Evolutionary conservation across 371 early-diverging fungal genomes (phyloP).

Genomic region (Circinella minor): DNA sequence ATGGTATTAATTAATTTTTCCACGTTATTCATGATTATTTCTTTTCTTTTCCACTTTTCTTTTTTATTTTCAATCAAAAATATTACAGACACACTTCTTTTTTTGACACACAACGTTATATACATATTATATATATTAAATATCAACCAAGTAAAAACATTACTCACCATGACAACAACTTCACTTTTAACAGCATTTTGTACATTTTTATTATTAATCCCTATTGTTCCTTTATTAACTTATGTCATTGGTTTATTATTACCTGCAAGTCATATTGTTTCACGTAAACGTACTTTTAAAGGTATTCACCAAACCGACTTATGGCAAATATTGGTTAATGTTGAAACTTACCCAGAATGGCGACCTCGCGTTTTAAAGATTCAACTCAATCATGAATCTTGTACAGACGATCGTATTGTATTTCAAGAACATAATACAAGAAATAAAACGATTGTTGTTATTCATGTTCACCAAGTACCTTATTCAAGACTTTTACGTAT

Average conservation of each 20-base stretch:
- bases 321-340: constrained; percentile 43
- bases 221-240: constrained; percentile 20
- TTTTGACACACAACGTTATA: neutral
- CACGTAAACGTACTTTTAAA: constrained; percentile 20
- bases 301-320: constrained; percentile 32
- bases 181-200: neutral
- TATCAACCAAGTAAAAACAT: too few species aligned
- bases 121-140: neutral
- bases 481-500: constrained; percentile 36
- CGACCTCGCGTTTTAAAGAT: constrained; percentile 27
- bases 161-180: neutral
- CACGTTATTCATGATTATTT: too few species aligned
- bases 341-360: constrained; percentile 44
- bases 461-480: constrained; percentile 40
- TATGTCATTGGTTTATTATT: constrained; percentile 27
- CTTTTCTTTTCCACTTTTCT: too few species aligned
- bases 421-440: constrained; percentile 35
- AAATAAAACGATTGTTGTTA: constrained; percentile 32
- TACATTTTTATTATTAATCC: constrained; percentile 13
- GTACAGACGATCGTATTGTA: constrained; percentile 15
- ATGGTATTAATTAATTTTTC: too few species aligned
- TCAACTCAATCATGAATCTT: too few species aligned
- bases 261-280: constrained; percentile 32
- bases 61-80: too few species aligned
- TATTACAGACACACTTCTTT: neutral